These are phyloP conservation scores for Candida coquimbonensis DNA, from an alignment of 805 yeast genomes.

Conservation along the genomic window DNA sequence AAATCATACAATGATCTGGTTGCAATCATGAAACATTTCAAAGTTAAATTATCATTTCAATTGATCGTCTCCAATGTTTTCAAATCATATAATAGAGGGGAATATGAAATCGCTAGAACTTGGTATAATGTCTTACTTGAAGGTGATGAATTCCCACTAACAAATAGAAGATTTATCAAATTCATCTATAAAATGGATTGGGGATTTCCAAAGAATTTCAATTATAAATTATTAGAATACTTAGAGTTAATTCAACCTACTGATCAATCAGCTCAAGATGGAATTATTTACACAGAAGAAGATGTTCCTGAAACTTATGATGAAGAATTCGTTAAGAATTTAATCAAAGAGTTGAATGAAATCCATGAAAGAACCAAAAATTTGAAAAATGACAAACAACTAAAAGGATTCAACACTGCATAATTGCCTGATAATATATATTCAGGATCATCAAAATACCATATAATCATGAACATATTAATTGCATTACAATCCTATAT, in stretches of 20 bases:
- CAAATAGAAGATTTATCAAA: conserved; percentile 7
- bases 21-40: conserved; percentile 1
- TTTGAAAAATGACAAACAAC: too few species aligned
- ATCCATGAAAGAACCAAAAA: not conserved
- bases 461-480: too few species aligned
- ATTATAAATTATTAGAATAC: conserved; percentile 5
- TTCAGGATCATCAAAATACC: too few species aligned
- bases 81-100: conserved; percentile 3
- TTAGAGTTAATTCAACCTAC: not conserved
- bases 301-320: conserved; percentile 6
- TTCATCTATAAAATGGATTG: conserved; percentile 7
- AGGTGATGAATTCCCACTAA: conserved; percentile 1
- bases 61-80: conserved; percentile 5
- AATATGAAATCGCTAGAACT: conserved; percentile 1
- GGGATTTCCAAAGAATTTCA: conserved; percentile 12
- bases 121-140: conserved; percentile 9
- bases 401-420: not conserved
- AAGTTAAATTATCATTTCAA: conserved; percentile 4
- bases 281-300: conserved; percentile 3
- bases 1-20: conserved; percentile 1
- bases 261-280: not conserved
- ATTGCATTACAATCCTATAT: too few species aligned
- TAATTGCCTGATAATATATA: too few species aligned
- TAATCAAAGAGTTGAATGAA: conserved; percentile 5
- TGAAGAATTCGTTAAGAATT: conserved; percentile 6